A percentile compares a stretch with the other conserved stretches of the same genome.
These are phyloP conservation scores for Diplocarpon rosae DNA, from an alignment of 2,329 filamentous ascomycete species.

Conservation along the genomic window DNA sequence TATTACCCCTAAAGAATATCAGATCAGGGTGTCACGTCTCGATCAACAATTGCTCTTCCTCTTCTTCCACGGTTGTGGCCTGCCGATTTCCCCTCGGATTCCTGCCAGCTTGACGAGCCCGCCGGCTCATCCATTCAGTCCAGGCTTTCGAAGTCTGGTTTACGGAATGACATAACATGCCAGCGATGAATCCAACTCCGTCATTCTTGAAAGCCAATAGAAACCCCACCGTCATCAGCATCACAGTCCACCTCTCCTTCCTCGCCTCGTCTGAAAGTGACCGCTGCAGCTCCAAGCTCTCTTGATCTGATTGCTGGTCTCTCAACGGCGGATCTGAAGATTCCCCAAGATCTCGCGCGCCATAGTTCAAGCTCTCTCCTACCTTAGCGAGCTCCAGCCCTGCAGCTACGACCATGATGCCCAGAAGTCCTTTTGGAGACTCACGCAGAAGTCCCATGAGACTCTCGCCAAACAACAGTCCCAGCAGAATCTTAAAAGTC, in stretches of 20 bases:
- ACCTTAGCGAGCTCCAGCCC: slow-evolving; percentile 82
- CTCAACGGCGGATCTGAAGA: slow-evolving; percentile 32
- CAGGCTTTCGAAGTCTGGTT: slow-evolving; percentile 32
- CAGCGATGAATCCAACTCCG: slow-evolving; percentile 73
- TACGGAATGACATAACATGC: slow-evolving; percentile 66
- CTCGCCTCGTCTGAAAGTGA: slow-evolving; percentile 56
- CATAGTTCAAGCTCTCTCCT: slow-evolving; percentile 72
- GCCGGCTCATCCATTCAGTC: slow-evolving; percentile 9
- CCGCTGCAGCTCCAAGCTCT: slow-evolving; percentile 33
- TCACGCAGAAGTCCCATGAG: slow-evolving; percentile 58
- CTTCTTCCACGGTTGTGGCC: slow-evolving; percentile 8
- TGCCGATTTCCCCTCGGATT: slow-evolving; percentile 5
- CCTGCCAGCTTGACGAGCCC: slow-evolving; percentile 3
- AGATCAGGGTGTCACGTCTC: not conserved
- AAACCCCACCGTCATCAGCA: slow-evolving; percentile 77
- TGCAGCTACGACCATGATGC: slow-evolving; percentile 81
- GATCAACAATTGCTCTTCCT: slow-evolving; percentile 9
- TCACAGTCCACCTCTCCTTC: slow-evolving; percentile 71
- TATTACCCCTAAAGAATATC: not conserved
- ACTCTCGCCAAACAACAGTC: slow-evolving; percentile 61
- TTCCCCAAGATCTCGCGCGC: slow-evolving; percentile 49
- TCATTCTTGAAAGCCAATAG: slow-evolving; percentile 84
- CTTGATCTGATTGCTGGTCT: slow-evolving; percentile 19
- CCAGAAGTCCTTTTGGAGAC: slow-evolving; percentile 70
- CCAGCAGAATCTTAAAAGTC: slow-evolving; percentile 61